A percentile compares a stretch with the other conserved stretches of the same genome.
phyloP scores from a whole-genome alignment of 73 alveolate genomes.

The Blepharisma stoltei region DNA sequence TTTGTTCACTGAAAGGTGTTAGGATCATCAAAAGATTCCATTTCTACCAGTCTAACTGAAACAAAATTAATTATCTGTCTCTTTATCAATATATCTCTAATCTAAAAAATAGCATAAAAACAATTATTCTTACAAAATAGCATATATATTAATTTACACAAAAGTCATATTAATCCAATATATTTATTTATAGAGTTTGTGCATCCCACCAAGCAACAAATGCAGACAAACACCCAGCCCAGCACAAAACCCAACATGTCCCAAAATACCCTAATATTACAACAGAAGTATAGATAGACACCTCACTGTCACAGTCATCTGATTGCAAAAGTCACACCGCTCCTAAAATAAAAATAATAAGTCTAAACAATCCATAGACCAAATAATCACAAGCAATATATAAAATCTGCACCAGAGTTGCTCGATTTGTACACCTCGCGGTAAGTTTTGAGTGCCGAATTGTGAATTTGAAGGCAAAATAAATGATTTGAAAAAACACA shows the following conservation, averaged over 20 bases:
- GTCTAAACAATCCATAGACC: conserved; percentile 20
- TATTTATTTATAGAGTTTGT: not conserved
- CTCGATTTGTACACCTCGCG: not conserved
- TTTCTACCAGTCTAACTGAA: no score
- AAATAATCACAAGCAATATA: not conserved
- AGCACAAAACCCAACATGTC: conserved; percentile 15
- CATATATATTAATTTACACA: no score
- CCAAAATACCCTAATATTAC: conserved; percentile 15
- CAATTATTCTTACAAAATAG: no score
- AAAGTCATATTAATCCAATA: no score
- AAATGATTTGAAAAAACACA: not conserved
- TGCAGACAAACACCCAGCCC: conserved; percentile 21
- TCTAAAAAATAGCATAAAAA: no score
- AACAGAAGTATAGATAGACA: not conserved
- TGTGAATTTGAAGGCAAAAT: not conserved
- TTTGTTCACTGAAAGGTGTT: no score
- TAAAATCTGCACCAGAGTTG: not conserved
- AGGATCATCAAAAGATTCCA: no score
- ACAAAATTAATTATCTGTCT: no score
- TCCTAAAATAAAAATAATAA: not conserved
- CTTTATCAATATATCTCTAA: no score
- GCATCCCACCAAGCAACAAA: conserved; percentile 28
- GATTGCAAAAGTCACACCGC: not conserved
- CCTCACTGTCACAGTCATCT: conserved; percentile 1
- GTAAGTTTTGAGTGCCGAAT: not conserved